A percentile compares a stretch with the other conserved stretches of the same genome.
Conservation (phyloP, 225 moss, liverwort and hornwort species). For the Lunularia cruciata region DNA sequence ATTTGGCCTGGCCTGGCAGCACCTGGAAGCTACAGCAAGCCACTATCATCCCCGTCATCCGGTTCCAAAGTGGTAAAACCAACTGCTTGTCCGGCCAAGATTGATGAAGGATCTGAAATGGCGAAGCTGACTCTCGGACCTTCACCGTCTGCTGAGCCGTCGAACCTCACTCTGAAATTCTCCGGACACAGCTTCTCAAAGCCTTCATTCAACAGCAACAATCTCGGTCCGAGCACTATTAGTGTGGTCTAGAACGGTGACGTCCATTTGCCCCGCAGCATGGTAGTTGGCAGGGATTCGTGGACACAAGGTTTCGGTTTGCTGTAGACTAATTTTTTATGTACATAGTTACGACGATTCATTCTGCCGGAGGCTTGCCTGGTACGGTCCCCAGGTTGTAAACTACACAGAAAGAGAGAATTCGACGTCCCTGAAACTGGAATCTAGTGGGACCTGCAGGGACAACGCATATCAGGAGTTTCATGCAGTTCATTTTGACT, state of each 20-base stretch:
- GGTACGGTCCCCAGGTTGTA: conserved; percentile 65
- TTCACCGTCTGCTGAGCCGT: conserved; percentile 72
- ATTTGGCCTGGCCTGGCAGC: conserved; percentile 67
- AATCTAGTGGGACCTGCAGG: conserved; percentile 21
- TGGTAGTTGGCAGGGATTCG: conserved; percentile 39
- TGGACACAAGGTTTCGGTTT: conserved; percentile 55
- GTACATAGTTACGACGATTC: conserved; percentile 96
- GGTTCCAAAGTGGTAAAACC: conserved; percentile 87
- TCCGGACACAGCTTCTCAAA: conserved; percentile 83
- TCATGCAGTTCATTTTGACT: conserved; percentile 7
- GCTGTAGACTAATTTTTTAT: conserved; percentile 97
- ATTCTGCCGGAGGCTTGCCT: conserved; percentile 77
- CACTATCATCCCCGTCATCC: conserved; percentile 44
- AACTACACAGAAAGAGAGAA: conserved; percentile 50
- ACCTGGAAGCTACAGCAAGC: conserved; percentile 60
- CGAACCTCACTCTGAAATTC: conserved; percentile 85
- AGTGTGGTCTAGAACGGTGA: conserved; percentile 76
- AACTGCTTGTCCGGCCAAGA: conserved; percentile 77
- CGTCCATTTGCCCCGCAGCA: conserved; percentile 42
- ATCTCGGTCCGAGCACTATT: conserved; percentile 82
- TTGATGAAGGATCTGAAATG: conserved; percentile 86
- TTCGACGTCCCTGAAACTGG: conserved; percentile 15
- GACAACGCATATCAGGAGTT: conserved; percentile 17
- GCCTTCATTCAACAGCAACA: conserved; percentile 71
- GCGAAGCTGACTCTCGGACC: conserved; percentile 85